Percentiles rank a stretch among this genome's conserved stretches.
Conservation (phyloP, 352 stramenopile species). For the Phytophthora fragariaefolia region DNA sequence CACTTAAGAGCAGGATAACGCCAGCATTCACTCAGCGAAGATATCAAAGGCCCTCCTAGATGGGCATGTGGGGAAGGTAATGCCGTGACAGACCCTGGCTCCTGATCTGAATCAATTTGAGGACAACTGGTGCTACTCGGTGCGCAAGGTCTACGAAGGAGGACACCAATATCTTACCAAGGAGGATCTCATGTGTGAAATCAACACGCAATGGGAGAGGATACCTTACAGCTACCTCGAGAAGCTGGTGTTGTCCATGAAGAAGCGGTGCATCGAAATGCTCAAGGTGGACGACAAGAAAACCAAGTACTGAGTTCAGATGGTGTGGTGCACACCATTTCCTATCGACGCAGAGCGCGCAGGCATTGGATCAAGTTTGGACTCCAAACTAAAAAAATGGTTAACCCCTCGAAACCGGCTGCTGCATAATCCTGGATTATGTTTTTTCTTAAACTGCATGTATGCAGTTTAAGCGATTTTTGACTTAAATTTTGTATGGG, state of each 20-base stretch:
- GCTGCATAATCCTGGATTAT: too few relatives aligned
- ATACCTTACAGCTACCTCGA: slow-evolving; percentile 8
- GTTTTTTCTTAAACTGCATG: too few relatives aligned
- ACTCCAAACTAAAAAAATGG: not conserved
- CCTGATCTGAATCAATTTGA: not conserved
- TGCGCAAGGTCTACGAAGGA: not conserved
- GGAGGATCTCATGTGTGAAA: too few relatives aligned
- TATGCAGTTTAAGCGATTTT: too few relatives aligned
- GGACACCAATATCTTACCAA: slow-evolving; percentile 6
- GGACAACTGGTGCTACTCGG: not conserved
- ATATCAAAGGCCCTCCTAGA: not conserved
- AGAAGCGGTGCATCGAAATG: slow-evolving; percentile 12
- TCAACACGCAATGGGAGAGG: slow-evolving; percentile 4
- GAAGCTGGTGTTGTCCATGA: slow-evolving; percentile 19
- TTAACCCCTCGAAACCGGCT: too few relatives aligned
- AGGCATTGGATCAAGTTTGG: not conserved
- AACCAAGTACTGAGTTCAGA: slow-evolving; percentile 3
- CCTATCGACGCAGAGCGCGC: too few relatives aligned
- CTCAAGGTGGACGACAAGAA: slow-evolving; percentile 13
- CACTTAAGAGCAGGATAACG: slow-evolving; percentile 30
- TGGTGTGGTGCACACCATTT: not conserved
- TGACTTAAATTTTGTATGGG: too few relatives aligned
- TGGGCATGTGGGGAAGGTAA: not conserved
- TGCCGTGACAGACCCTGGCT: not conserved
- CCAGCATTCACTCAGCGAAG: slow-evolving; percentile 21